Percentiles rank a stretch among this genome's conserved stretches.
Evolutionary conservation across 305 asterid species (phyloP).

Genomic region (Andrographis paniculata): DNA sequence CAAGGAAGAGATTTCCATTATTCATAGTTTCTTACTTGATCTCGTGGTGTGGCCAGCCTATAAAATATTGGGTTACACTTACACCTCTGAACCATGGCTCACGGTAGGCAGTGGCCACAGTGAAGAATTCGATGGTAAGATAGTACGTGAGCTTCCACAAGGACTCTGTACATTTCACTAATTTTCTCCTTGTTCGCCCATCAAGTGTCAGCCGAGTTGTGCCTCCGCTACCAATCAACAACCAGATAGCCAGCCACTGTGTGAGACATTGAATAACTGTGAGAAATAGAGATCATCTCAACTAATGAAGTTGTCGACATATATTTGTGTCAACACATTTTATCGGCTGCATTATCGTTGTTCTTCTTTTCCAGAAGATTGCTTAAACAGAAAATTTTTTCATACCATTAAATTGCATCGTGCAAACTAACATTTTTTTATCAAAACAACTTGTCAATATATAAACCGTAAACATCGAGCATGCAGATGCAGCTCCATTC

Average conservation of each 20-base stretch:
- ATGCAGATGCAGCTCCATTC: too few species aligned
- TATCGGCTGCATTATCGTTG: too few species aligned
- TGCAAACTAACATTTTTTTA: background rate
- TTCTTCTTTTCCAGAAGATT: too few species aligned
- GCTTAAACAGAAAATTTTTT: too few species aligned
- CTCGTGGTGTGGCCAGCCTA: slow-evolving; percentile 73
- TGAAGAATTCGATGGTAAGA: slow-evolving; percentile 41
- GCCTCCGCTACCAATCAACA: slow-evolving; percentile 41
- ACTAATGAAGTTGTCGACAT: background rate
- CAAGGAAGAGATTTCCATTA: background rate
- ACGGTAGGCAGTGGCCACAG: slow-evolving; percentile 29
- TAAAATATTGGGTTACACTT: slow-evolving; percentile 36
- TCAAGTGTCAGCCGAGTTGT: slow-evolving; percentile 27
- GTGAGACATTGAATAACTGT: slow-evolving; percentile 11
- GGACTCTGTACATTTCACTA: slow-evolving; percentile 60
- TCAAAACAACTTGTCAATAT: background rate
- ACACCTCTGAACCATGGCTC: slow-evolving; percentile 57
- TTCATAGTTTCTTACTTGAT: slow-evolving; percentile 33
- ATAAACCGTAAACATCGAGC: too few species aligned
- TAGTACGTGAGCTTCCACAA: slow-evolving; percentile 81
- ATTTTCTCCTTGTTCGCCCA: slow-evolving; percentile 36
- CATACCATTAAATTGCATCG: background rate
- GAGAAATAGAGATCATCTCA: slow-evolving; percentile 1
- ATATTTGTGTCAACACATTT: too few species aligned
- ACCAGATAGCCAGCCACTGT: slow-evolving; percentile 57